phyloP scores from a whole-genome alignment of 2,329 filamentous ascomycete species.

The Neonectria punicea region DNA sequence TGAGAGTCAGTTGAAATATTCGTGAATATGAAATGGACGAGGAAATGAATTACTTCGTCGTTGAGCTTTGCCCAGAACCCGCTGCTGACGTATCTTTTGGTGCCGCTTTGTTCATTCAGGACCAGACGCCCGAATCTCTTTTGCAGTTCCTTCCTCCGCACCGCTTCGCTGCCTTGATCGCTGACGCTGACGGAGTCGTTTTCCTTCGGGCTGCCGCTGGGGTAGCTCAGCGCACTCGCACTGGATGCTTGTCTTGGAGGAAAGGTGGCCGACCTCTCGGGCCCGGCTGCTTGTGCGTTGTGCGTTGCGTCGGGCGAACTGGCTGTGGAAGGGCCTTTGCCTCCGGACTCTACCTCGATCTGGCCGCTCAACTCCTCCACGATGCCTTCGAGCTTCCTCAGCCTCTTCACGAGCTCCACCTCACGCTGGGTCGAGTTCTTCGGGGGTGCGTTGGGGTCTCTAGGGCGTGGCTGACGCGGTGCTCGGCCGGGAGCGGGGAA shows the following conservation, averaged over 20 bases:
- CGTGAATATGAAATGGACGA: too few relatives aligned
- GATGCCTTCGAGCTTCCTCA: conserved; percentile 79
- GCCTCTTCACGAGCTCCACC: conserved; percentile 75
- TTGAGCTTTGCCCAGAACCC: conserved; percentile 81
- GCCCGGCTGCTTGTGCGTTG: conserved; percentile 21
- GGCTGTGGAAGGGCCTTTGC: conserved; percentile 45
- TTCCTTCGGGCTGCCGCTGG: conserved; percentile 38
- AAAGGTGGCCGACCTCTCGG: conserved; percentile 28
- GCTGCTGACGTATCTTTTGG: conserved; percentile 78
- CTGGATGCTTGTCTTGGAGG: conserved; percentile 32
- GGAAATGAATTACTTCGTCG: conserved; percentile 69
- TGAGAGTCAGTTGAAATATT: conserved; percentile 18
- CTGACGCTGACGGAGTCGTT: conserved; percentile 35
- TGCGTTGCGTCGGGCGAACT: conserved; percentile 45
- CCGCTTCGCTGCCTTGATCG: conserved; percentile 48
- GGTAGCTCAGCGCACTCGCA: conserved; percentile 12
- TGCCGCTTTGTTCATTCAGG: conserved; percentile 74
- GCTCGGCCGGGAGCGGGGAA: conserved; percentile 80
- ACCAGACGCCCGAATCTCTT: conserved; percentile 75
- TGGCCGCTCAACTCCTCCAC: conserved; percentile 76
- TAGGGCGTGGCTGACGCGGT: conserved; percentile 72
- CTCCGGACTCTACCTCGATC: conserved; percentile 63
- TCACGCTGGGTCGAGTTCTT: conserved; percentile 71
- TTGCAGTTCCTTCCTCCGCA: conserved; percentile 43
- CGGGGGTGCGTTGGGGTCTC: conserved; percentile 71